Conservation (phyloP, 768 basidiomycete genomes). For the Trametes coccinea region DNA sequence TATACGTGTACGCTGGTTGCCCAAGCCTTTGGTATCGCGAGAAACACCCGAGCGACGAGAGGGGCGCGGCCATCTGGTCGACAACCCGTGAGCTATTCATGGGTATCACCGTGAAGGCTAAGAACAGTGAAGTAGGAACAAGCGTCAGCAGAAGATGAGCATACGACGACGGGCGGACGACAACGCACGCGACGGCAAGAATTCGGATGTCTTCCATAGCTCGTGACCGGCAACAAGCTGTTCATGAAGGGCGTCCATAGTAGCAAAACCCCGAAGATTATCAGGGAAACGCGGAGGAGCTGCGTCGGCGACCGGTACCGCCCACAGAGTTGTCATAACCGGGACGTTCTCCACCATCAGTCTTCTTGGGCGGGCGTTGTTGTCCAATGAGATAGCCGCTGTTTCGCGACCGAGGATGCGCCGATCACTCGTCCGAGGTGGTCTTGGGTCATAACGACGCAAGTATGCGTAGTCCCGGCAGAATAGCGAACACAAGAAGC, state of each 20-base stretch:
- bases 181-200: conserved; percentile 24
- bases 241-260: not conserved
- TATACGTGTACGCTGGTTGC: not conserved
- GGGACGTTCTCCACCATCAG: not conserved
- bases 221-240: conserved; percentile 25
- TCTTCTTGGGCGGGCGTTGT: not conserved
- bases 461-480: not conserved
- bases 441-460: conserved; percentile 8
- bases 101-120: conserved; percentile 1
- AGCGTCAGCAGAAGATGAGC: not conserved
- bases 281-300: not conserved
- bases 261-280: conserved; percentile 20
- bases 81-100: conserved; percentile 16
- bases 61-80: not conserved
- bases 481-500: not conserved
- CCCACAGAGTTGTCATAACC: not conserved
- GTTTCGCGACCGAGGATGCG: conserved; percentile 18
- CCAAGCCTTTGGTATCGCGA: conserved; percentile 14
- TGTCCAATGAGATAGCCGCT: conserved; percentile 6
- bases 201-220: conserved; percentile 24
- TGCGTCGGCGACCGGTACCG: not conserved
- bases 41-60: conserved; percentile 20
- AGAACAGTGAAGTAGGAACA: not conserved
- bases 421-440: conserved; percentile 19
- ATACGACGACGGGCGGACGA: not conserved